Conservation (phyloP, 2,329 filamentous ascomycete species). For the Ophiocordyceps camponoti-floridani region DNA sequence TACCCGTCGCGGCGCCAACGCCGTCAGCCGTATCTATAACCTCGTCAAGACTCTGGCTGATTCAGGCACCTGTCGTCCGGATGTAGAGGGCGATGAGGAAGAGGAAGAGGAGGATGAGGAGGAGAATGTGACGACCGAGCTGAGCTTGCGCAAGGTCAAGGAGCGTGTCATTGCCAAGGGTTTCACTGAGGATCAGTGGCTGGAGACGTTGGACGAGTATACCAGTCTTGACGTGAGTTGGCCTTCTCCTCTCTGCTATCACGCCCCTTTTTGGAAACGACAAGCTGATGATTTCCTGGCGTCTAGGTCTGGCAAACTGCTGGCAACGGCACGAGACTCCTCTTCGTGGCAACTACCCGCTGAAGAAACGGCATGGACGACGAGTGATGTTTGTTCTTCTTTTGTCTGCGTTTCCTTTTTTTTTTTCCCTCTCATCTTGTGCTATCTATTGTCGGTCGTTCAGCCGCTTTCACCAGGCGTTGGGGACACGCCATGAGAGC, state of each 20-base stretch:
- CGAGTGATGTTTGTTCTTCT: constrained; percentile 16
- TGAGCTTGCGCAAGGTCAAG: constrained; percentile 76
- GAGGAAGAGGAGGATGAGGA: too few species aligned
- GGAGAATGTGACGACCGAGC: constrained; percentile 39
- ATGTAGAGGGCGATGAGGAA: constrained; percentile 39
- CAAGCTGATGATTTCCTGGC: constrained; percentile 17
- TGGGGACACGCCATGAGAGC: neutral
- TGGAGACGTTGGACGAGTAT: constrained; percentile 77
- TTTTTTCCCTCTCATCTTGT: neutral
- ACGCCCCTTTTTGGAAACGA: too few species aligned
- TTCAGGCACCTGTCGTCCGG: constrained; percentile 67
- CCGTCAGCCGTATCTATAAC: constrained; percentile 85
- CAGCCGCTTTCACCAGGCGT: neutral
- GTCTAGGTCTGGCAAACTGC: constrained; percentile 61
- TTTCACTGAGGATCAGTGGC: constrained; percentile 88
- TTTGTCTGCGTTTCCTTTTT: neutral
- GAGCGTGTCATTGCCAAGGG: constrained; percentile 90
- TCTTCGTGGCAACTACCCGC: constrained; percentile 42
- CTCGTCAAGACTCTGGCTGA: constrained; percentile 80
- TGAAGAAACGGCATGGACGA: constrained; percentile 14
- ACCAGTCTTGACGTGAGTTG: constrained; percentile 69
- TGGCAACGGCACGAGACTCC: constrained; percentile 49
- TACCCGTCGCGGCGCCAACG: constrained; percentile 50
- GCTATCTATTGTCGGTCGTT: neutral
- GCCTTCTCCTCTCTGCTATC: neutral